phyloP scores from a whole-genome alignment of 2,329 filamentous ascomycete species.

The Pezicula neosporulosa region DNA sequence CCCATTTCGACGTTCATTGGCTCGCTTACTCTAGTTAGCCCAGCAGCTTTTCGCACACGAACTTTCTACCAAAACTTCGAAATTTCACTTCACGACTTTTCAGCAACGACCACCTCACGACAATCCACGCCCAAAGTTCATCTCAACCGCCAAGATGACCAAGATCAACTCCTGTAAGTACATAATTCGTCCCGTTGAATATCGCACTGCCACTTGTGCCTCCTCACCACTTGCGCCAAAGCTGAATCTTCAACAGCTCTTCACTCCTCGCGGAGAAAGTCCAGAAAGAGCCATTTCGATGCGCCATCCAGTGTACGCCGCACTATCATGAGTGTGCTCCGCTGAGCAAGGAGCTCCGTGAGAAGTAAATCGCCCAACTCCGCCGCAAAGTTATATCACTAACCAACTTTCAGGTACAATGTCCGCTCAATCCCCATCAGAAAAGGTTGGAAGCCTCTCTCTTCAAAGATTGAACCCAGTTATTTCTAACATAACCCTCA shows the following conservation, averaged over 20 bases:
- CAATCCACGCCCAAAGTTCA: constrained; percentile 18
- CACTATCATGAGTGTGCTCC: constrained; percentile 94
- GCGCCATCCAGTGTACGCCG: constrained; percentile 93
- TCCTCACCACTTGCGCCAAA: constrained; percentile 4
- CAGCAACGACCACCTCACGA: constrained; percentile 14
- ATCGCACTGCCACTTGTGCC: background rate
- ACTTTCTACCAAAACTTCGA: background rate
- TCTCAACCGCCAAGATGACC: constrained; percentile 55
- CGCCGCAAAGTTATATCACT: constrained; percentile 35
- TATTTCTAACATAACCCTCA: too few relatives aligned
- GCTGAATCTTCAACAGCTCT: constrained; percentile 43
- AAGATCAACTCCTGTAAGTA: constrained; percentile 63
- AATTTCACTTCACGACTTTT: background rate
- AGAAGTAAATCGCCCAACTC: constrained; percentile 85
- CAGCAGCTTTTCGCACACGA: background rate
- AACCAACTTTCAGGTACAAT: constrained; percentile 45
- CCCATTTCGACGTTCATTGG: too few relatives aligned
- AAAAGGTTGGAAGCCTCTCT: constrained; percentile 46
- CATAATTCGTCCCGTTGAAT: constrained; percentile 1
- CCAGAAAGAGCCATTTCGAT: constrained; percentile 96
- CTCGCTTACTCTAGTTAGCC: too few relatives aligned
- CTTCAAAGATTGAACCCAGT: too few relatives aligned
- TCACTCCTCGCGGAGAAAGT: constrained; percentile 92
- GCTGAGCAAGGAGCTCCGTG: constrained; percentile 93
- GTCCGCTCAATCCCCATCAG: constrained; percentile 92